phyloP scores from a whole-genome alignment of 176 grass and related monocot genomes.

The Carex myosuroides region DNA sequence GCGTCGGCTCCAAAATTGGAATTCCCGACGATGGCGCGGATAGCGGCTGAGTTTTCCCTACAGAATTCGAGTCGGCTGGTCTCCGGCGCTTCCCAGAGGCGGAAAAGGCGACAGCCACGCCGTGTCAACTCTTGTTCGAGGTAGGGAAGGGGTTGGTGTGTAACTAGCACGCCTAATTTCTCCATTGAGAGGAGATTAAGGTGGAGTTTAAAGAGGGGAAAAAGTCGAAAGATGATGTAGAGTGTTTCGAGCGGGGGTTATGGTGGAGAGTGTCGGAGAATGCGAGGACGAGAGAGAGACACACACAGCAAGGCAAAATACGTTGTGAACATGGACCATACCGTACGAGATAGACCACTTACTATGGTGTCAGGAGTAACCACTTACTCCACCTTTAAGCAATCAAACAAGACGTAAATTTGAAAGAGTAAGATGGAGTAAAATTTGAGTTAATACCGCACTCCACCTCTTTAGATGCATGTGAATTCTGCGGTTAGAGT shows the following conservation, averaged over 20 bases:
- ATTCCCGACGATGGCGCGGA: slow-evolving; percentile 76
- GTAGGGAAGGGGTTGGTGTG: slow-evolving; percentile 50
- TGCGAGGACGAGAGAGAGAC: not conserved
- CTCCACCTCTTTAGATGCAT: too few relatives aligned
- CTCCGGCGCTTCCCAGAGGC: slow-evolving; percentile 54
- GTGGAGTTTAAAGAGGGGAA: not conserved
- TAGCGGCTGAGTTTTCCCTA: slow-evolving; percentile 42
- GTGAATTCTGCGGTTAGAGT: too few relatives aligned
- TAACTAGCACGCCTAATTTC: slow-evolving; percentile 60
- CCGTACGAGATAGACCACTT: too few relatives aligned
- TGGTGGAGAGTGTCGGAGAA: not conserved
- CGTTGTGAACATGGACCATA: not conserved
- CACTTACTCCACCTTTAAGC: too few relatives aligned
- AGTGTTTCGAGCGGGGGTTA: too few relatives aligned
- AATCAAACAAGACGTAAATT: too few relatives aligned
- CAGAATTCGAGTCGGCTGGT: slow-evolving; percentile 38
- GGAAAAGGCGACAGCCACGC: slow-evolving; percentile 55
- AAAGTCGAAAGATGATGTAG: not conserved
- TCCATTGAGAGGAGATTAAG: slow-evolving; percentile 37
- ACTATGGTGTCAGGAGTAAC: too few relatives aligned
- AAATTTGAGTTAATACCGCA: too few relatives aligned
- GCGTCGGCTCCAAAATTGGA: slow-evolving; percentile 34
- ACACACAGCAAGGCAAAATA: not conserved
- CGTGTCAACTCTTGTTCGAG: slow-evolving; percentile 67
- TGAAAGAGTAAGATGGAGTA: too few relatives aligned